phyloP scores from a whole-genome alignment of 768 basidiomycete species.

The Clathrus columnatus region DNA sequence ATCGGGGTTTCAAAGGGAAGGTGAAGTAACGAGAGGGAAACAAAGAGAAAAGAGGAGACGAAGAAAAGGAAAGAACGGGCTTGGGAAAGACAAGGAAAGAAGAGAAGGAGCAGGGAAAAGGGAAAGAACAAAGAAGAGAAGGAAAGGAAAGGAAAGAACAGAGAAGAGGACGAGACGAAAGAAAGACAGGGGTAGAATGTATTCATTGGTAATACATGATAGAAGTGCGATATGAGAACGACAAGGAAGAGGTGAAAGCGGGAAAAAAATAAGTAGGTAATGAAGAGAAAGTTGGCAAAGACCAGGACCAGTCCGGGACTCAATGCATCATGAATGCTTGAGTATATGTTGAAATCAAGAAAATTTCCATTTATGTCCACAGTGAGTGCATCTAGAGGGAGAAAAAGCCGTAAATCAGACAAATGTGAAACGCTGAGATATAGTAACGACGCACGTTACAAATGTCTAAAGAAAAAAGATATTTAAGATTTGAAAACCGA shows the following conservation, averaged over 20 bases:
- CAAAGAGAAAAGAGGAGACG: background rate
- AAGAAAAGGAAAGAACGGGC: background rate
- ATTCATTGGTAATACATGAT: too few species aligned
- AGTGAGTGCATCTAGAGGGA: constrained; percentile 49
- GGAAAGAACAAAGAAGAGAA: background rate
- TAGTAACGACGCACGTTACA: constrained; percentile 60
- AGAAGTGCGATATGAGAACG: too few species aligned
- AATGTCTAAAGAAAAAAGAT: constrained; percentile 55
- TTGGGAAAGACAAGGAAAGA: too few species aligned
- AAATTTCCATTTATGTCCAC: constrained; percentile 64
- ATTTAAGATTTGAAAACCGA: constrained; percentile 7
- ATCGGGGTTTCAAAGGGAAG: too few species aligned
- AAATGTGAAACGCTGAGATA: background rate
- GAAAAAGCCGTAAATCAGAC: constrained; percentile 7
- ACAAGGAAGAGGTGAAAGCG: too few species aligned
- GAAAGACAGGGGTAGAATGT: too few species aligned
- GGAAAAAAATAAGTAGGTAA: too few species aligned
- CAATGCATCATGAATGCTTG: background rate
- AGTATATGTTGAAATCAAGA: constrained; percentile 28
- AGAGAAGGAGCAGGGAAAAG: background rate
- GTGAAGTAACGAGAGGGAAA: background rate
- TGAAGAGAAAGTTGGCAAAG: background rate
- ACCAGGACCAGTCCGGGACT: background rate
- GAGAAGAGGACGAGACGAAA: background rate
- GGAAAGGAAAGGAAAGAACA: background rate